Base-by-base conservation (phyloP, 768 basidiomycete species). In the Cubamyces lactineus region DNA sequence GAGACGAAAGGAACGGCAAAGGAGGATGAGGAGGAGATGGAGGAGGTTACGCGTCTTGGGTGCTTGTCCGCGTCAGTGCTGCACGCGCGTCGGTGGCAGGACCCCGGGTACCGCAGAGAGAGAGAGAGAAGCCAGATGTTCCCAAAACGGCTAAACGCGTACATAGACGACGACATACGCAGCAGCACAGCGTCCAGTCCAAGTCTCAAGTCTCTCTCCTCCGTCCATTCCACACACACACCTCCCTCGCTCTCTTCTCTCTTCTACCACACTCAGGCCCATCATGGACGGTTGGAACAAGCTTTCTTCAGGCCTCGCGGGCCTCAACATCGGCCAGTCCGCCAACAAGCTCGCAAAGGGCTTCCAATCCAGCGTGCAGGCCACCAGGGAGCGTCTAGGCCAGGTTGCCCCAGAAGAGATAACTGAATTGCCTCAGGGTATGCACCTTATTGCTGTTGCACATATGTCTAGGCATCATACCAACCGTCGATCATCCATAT, bases 401-500 rank as follows among this genome's bases (percentile, higher is more conserved):
- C 91, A 95, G 71, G 85, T 96, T 59, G 84, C 92, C 3, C 83
- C 89, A 5, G 94, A 94, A 65, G 97, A 97, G 67, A 95, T 98
- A 71, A 98, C 96, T 8, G 97, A 98, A 76, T 82, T 94, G 53
- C 91, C 92, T 24, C 88, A 92, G 77, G 94, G 92, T 89, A 26
- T 13, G 72, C 43, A 12, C 41, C 23, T 40, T 54, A 34, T 41
- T 48, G 12, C 38, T 24, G 26, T 21, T 26, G 21, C n/a, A 16
- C 45, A 13, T 45, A 15, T 26, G 17, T 11, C 17, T 12, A 19
- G 6, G 16, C 17, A 5, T 34, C 17, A 3, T 39, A 49, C 17
- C 43, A 21, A 15, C 21, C 30, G 39, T 15, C 52, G 39, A 21
- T 40, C 24, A 38, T 30, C 23, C 12, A 8, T 28, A 17, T n/a